A percentile compares a stretch with the other conserved stretches of the same genome.
phyloP scores from a whole-genome alignment of 1,284 basidiomycete genomes.

The Vanrija sp. region DNA sequence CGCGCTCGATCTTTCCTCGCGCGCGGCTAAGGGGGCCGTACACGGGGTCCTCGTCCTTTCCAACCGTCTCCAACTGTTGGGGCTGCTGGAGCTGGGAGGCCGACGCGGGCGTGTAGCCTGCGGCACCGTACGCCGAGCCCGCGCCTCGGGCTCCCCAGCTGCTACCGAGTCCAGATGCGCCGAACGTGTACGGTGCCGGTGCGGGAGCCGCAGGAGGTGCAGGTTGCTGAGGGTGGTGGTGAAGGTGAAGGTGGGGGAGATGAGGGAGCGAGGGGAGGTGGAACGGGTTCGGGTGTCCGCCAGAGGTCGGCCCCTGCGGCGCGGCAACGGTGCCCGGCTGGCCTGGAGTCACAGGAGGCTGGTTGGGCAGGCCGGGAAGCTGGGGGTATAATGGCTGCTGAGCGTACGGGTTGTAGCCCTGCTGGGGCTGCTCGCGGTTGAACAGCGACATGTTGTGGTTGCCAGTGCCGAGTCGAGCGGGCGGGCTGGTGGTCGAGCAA shows the following conservation, averaged over 20 bases:
- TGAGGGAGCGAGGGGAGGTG: neutral
- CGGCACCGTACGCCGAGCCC: neutral
- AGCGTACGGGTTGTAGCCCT: conserved; percentile 1
- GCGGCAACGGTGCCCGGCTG: neutral
- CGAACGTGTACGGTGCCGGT: no score
- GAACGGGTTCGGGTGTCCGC: neutral
- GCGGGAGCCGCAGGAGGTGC: neutral
- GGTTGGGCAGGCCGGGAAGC: neutral
- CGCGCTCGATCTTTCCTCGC: conserved; percentile 35
- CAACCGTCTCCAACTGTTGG: conserved; percentile 33
- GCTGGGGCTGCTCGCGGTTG: neutral
- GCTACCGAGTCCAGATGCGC: conserved; percentile 14
- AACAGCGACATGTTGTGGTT: neutral
- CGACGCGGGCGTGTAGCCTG: neutral
- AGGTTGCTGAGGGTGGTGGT: neutral
- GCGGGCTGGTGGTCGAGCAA: no score
- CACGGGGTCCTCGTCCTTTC: conserved; percentile 38
- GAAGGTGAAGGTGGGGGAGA: neutral
- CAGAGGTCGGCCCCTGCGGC: no score
- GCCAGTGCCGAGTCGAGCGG: neutral
- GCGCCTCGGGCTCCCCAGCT: conserved; percentile 1
- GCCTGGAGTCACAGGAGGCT: neutral
- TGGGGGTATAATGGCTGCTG: conserved; percentile 3
- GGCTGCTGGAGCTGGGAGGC: conserved; percentile 16
- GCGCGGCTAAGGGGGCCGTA: conserved; percentile 41